phyloP scores from a whole-genome alignment of 1,284 basidiomycete genomes.

The Ganoderma lucidum region DNA sequence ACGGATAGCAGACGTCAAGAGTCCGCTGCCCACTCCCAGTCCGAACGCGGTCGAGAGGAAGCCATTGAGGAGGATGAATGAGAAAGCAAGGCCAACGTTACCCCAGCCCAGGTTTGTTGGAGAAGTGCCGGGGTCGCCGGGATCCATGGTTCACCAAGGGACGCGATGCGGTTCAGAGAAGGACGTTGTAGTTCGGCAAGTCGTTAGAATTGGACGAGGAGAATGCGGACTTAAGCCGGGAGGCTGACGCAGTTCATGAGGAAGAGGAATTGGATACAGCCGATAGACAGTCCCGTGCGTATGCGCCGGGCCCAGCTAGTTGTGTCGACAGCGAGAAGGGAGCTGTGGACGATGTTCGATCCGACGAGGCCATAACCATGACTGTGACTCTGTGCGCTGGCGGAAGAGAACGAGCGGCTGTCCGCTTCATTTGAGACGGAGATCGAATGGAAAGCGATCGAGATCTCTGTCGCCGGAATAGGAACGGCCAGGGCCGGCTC shows the following conservation, averaged over 20 bases:
- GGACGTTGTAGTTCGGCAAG: not conserved
- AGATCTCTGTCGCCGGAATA: not conserved
- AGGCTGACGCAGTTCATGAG: not conserved
- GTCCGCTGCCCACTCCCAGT: slow-evolving; percentile 73
- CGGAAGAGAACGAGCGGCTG: not conserved
- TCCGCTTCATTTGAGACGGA: not conserved
- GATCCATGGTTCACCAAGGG: slow-evolving; percentile 27
- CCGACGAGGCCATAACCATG: not conserved
- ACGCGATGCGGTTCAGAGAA: not conserved
- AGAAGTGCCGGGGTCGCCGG: slow-evolving; percentile 20
- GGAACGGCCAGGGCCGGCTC: not conserved
- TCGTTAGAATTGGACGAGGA: not conserved
- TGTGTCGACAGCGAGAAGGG: not conserved
- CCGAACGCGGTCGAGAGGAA: slow-evolving; percentile 68
- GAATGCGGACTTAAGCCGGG: not conserved
- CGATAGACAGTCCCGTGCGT: not conserved
- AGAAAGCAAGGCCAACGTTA: slow-evolving; percentile 78
- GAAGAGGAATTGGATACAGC: not conserved
- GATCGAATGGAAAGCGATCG: not conserved
- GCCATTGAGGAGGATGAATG: slow-evolving; percentile 75
- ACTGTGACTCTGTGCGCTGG: not conserved
- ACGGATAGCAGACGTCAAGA: slow-evolving; percentile 74
- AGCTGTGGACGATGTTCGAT: not conserved
- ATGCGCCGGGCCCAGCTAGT: not conserved
- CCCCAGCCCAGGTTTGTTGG: slow-evolving; percentile 59